Conservation (phyloP, 495 filamentous ascomycete genomes). For the Umbilicaria muhlenbergii region DNA sequence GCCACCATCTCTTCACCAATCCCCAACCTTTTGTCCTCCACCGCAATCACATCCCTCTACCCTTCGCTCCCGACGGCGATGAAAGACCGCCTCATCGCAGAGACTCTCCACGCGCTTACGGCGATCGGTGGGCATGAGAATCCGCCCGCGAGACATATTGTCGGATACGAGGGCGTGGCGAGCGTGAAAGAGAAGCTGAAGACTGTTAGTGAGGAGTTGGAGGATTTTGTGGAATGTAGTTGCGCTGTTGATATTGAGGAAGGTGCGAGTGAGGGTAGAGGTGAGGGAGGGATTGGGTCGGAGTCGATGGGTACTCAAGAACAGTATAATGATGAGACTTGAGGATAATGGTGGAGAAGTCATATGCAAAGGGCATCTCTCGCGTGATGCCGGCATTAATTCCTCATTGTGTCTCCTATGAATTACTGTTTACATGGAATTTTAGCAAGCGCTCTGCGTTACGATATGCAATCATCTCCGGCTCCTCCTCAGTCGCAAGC, state of each 20-base stretch:
- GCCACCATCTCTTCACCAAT: slow-evolving; percentile 8
- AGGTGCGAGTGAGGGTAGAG: slow-evolving; percentile 17
- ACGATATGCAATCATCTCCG: no score
- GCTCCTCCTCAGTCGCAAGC: no score
- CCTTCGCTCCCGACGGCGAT: slow-evolving; percentile 49
- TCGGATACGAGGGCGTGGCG: slow-evolving; percentile 76
- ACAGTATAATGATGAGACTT: no score
- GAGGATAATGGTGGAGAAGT: no score
- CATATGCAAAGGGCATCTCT: not conserved
- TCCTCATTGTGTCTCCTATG: no score
- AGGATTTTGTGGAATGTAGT: slow-evolving; percentile 88
- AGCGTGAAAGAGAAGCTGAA: slow-evolving; percentile 93
- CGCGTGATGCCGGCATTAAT: no score
- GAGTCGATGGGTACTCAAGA: no score
- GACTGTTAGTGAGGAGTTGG: slow-evolving; percentile 87
- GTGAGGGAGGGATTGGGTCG: slow-evolving; percentile 4
- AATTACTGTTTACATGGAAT: no score
- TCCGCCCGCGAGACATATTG: slow-evolving; percentile 85
- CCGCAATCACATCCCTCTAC: slow-evolving; percentile 53
- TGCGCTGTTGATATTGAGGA: slow-evolving; percentile 64
- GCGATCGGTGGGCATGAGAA: slow-evolving; percentile 92
- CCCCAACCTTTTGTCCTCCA: slow-evolving; percentile 14
- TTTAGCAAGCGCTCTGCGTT: no score
- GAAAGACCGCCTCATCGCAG: slow-evolving; percentile 55
- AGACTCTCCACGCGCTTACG: slow-evolving; percentile 83